A percentile compares a stretch with the other conserved stretches of the same genome.
phyloP scores from a whole-genome alignment of 2,329 filamentous ascomycete species.

The Hypoxylon rubiginosum region DNA sequence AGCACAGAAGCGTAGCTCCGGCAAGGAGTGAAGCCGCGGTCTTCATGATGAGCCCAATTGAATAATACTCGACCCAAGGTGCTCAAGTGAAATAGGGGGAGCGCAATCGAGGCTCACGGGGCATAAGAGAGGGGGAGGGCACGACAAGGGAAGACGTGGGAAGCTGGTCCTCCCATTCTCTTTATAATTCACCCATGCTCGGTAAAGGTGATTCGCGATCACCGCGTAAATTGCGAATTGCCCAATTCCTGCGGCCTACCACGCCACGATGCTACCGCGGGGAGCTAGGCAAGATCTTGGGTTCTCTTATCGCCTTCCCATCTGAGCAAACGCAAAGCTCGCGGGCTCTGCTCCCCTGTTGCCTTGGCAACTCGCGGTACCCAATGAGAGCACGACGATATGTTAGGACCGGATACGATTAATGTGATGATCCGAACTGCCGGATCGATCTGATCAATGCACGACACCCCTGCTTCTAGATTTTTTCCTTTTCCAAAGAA shows the following conservation, averaged over 20 bases:
- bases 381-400: conserved; percentile 27
- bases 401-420: conserved; percentile 5
- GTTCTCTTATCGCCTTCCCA: conserved; percentile 36
- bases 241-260: conserved; percentile 17
- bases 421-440: conserved; percentile 30
- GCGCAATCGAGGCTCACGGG: not conserved
- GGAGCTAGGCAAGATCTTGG: conserved; percentile 31
- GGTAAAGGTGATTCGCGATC: conserved; percentile 31
- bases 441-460: conserved; percentile 39
- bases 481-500: not conserved
- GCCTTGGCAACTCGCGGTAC: conserved; percentile 23
- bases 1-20: conserved; percentile 37
- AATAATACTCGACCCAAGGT: not conserved
- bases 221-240: conserved; percentile 38
- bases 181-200: conserved; percentile 23
- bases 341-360: conserved; percentile 23
- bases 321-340: conserved; percentile 31
- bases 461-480: not conserved
- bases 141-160: conserved; percentile 3
- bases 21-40: conserved; percentile 33
- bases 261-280: conserved; percentile 35
- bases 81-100: not conserved
- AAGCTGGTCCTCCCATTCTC: not conserved
- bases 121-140: not conserved
- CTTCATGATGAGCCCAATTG: conserved; percentile 39